Percentiles rank a stretch among this genome's conserved stretches.
Conservation (phyloP, 1,139 yeast species). For the Arxiozyma slooffiae region DNA sequence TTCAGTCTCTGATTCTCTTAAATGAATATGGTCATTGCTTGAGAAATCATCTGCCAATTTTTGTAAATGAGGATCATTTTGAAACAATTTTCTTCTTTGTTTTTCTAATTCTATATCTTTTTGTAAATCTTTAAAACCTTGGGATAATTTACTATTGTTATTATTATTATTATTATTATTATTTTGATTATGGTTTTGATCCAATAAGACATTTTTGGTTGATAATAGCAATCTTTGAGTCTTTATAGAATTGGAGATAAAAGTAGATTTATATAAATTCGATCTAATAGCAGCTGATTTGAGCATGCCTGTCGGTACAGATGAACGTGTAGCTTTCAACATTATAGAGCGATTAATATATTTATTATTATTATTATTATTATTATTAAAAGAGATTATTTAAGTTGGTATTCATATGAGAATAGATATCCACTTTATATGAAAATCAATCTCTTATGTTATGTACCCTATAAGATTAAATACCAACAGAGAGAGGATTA, state of each 20-base stretch:
- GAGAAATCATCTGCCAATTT: constrained; percentile 16
- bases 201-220: background rate
- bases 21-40: constrained; percentile 33
- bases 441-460: too few species aligned
- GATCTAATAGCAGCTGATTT: background rate
- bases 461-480: too few species aligned
- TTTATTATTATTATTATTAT: too few species aligned
- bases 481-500: too few species aligned
- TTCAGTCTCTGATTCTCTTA: constrained; percentile 34
- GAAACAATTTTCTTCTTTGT: constrained; percentile 9
- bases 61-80: constrained; percentile 13
- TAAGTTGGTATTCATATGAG: background rate
- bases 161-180: too few species aligned
- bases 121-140: constrained; percentile 1
- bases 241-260: background rate
- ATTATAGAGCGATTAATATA: too few species aligned
- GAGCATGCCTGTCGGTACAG: background rate
- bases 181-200: background rate
- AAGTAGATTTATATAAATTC: too few species aligned
- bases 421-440: background rate
- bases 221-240: background rate
- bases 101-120: constrained; percentile 3
- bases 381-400: too few species aligned
- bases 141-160: background rate
- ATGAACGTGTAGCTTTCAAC: background rate